These are phyloP conservation scores for Triticum monococcum DNA, from an alignment of 176 grass and related monocot genomes.

Conservation along the genomic window DNA sequence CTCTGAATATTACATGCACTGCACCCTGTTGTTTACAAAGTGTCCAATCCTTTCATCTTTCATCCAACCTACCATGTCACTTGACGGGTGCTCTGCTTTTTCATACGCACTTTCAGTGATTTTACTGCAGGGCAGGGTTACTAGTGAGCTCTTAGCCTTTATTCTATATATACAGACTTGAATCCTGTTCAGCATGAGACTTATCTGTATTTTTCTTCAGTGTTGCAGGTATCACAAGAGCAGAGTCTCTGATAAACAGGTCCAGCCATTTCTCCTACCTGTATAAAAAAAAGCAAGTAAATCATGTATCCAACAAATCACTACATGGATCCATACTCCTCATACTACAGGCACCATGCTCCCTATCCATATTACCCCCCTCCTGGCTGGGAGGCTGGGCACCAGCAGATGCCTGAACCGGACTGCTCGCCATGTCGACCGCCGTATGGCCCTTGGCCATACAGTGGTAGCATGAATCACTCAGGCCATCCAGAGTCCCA, in stretches of 20 bases:
- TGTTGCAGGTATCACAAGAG: constrained; percentile 23
- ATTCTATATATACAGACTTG: not conserved
- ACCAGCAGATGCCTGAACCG: not conserved
- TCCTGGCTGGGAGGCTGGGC: constrained; percentile 37
- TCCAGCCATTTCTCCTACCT: constrained; percentile 16
- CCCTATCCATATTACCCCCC: constrained; percentile 48
- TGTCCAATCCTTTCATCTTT: no score
- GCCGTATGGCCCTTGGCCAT: constrained; percentile 41
- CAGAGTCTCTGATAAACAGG: not conserved
- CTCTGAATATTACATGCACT: not conserved
- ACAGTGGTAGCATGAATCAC: constrained; percentile 27
- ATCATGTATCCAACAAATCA: constrained; percentile 55
- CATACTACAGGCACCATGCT: constrained; percentile 46
- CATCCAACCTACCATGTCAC: no score
- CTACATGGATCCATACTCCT: constrained; percentile 68
- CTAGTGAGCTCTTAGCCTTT: not conserved
- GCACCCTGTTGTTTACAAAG: no score
- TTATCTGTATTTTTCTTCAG: not conserved
- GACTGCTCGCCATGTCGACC: constrained; percentile 30
- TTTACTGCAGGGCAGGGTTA: not conserved
- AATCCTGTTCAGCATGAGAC: not conserved
- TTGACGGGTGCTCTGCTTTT: not conserved
- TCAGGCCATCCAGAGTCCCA: constrained; percentile 31
- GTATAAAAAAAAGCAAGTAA: not conserved
- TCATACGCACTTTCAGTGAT: not conserved